Percentiles rank a stretch among this genome's conserved stretches.
Evolutionary conservation across 139 green algal species (phyloP).

Genomic region (Chlamydomonas applanata): DNA sequence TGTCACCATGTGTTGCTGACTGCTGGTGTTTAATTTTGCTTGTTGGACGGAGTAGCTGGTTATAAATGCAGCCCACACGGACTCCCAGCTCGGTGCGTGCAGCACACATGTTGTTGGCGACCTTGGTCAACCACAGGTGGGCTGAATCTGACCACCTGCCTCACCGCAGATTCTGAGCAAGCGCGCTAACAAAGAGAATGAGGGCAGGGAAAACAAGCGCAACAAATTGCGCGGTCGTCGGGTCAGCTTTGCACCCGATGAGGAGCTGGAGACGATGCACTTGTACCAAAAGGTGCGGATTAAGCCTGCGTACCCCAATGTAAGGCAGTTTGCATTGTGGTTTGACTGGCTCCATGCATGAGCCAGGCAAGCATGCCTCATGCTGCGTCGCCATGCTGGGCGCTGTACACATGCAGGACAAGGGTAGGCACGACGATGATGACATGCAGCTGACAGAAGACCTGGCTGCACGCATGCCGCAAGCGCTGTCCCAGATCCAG

Average conservation of each 20-base stretch:
- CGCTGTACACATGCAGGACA: neutral
- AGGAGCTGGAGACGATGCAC: conserved; percentile 68
- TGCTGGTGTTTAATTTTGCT: no score
- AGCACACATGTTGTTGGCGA: no score
- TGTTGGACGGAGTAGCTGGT: no score
- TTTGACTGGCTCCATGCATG: no score
- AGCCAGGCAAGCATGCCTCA: no score
- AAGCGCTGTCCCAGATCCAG: neutral
- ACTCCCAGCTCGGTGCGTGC: no score
- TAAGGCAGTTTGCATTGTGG: no score
- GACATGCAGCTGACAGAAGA: conserved; percentile 6
- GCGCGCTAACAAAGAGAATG: conserved; percentile 44
- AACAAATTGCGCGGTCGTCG: conserved; percentile 41
- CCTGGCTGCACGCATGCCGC: neutral
- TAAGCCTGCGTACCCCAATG: no score
- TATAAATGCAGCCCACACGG: no score
- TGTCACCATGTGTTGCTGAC: no score
- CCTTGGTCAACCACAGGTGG: neutral
- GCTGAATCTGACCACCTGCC: neutral
- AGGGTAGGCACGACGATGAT: neutral
- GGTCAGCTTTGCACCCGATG: conserved; percentile 74
- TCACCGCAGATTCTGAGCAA: conserved; percentile 43
- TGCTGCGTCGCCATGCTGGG: no score
- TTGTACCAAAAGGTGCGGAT: conserved; percentile 50
- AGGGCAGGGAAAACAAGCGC: conserved; percentile 23